Conservation (phyloP, 352 stramenopile genomes). For the Phytophthora litchii region DNA sequence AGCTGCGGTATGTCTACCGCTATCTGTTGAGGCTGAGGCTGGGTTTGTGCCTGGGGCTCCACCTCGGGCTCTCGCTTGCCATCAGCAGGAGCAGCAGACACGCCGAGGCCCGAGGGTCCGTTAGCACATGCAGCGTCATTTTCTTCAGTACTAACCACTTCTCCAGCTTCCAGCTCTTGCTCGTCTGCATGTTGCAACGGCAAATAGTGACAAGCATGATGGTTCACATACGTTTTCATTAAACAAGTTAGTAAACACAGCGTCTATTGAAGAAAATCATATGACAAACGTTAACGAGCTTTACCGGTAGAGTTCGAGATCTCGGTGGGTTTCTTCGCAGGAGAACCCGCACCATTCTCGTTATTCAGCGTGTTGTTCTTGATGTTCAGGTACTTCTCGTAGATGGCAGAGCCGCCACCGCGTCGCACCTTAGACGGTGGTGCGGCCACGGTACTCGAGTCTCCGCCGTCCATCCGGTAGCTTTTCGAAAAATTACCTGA, state of each 20-base stretch:
- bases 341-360: neutral
- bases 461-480: slow-evolving; percentile 33
- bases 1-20: slow-evolving; percentile 22
- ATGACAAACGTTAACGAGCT: slow-evolving; percentile 8
- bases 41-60: slow-evolving; percentile 12
- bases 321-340: slow-evolving; percentile 26
- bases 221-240: neutral
- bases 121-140: slow-evolving; percentile 36
- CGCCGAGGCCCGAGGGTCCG: slow-evolving; percentile 19
- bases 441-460: slow-evolving; percentile 17
- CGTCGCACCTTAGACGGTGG: slow-evolving; percentile 30
- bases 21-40: slow-evolving; percentile 21
- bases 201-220: neutral
- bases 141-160: slow-evolving; percentile 60
- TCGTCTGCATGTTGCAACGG: slow-evolving; percentile 36
- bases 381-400: slow-evolving; percentile 62
- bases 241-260: slow-evolving; percentile 6
- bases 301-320: slow-evolving; percentile 68
- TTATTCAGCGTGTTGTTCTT: slow-evolving; percentile 38
- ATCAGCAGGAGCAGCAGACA: slow-evolving; percentile 30
- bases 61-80: slow-evolving; percentile 26
- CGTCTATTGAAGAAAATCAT: neutral
- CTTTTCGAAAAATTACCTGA: slow-evolving; percentile 12
- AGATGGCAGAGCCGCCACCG: slow-evolving; percentile 27
- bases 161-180: slow-evolving; percentile 58